Evolutionary conservation across 2,329 filamentous ascomycete genomes (phyloP).

Genomic region (Byssothecium circinans): DNA sequence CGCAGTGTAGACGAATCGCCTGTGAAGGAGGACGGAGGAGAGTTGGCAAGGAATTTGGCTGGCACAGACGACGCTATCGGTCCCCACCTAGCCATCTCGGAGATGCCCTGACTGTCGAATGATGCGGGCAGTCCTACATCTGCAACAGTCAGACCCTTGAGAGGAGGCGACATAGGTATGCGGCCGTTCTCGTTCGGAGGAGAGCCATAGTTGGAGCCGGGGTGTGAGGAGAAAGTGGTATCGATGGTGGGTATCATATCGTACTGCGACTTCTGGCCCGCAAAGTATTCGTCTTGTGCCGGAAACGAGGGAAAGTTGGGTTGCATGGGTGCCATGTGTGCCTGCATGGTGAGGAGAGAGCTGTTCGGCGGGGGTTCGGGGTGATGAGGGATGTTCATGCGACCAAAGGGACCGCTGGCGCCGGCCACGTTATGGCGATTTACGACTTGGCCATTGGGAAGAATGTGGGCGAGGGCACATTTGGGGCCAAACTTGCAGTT

Average conservation of each 20-base stretch:
- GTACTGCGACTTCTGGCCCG: constrained; percentile 43
- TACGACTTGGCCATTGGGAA: constrained; percentile 89
- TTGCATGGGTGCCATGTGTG: constrained; percentile 44
- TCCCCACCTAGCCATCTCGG: constrained; percentile 84
- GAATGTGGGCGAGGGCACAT: constrained; percentile 93
- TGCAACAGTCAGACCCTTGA: constrained; percentile 79
- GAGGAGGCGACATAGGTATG: constrained; percentile 76
- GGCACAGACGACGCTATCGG: constrained; percentile 92
- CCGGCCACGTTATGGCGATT: constrained; percentile 63
- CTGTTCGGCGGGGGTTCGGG: constrained; percentile 74
- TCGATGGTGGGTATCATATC: constrained; percentile 60
- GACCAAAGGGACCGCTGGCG: constrained; percentile 62
- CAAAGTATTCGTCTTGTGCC: constrained; percentile 46
- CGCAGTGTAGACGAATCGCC: constrained; percentile 64
- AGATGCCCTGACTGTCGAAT: constrained; percentile 94
- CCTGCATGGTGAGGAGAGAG: constrained; percentile 66
- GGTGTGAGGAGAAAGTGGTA: constrained; percentile 60
- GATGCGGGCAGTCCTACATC: constrained; percentile 92
- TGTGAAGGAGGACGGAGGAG: constrained; percentile 67
- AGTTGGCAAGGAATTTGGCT: constrained; percentile 86
- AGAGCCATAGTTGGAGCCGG: constrained; percentile 74
- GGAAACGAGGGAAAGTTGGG: constrained; percentile 43
- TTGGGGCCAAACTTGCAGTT: constrained; percentile 99
- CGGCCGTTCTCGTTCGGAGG: constrained; percentile 69
- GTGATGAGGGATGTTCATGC: constrained; percentile 66